phyloP scores from a whole-genome alignment of 352 stramenopile species.

The Phytophthora aleatoria region DNA sequence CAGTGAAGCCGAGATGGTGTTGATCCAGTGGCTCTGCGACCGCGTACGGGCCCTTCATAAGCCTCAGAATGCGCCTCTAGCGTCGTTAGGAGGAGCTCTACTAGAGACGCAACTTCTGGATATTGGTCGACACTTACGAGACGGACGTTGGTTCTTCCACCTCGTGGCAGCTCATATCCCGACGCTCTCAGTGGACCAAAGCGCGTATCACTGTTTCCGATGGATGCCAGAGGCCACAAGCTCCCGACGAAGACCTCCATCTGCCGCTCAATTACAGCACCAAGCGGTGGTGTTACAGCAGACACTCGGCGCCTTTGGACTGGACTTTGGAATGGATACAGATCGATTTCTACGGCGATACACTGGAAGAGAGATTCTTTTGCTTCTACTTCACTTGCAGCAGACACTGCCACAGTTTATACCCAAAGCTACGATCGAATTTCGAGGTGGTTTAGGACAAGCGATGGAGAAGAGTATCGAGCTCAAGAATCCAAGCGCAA shows the following conservation, averaged over 20 bases:
- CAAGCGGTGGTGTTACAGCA: slow-evolving; percentile 65
- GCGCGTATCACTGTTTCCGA: slow-evolving; percentile 76
- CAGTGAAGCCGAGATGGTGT: slow-evolving; percentile 89
- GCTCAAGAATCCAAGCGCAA: slow-evolving; percentile 90
- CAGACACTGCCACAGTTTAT: slow-evolving; percentile 92
- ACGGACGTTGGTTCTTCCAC: slow-evolving; percentile 85
- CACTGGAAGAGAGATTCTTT: slow-evolving; percentile 73
- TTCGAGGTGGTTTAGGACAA: slow-evolving; percentile 85
- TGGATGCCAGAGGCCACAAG: slow-evolving; percentile 29
- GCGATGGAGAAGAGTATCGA: slow-evolving; percentile 93
- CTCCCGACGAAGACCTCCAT: slow-evolving; percentile 30
- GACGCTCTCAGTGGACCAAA: slow-evolving; percentile 64
- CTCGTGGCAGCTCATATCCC: slow-evolving; percentile 89
- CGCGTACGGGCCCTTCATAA: slow-evolving; percentile 44
- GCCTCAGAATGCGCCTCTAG: slow-evolving; percentile 1
- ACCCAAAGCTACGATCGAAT: slow-evolving; percentile 94
- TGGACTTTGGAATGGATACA: slow-evolving; percentile 79
- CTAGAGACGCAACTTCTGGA: slow-evolving; percentile 55
- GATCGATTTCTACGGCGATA: slow-evolving; percentile 57
- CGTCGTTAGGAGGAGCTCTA: slow-evolving; percentile 3
- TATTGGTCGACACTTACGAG: slow-evolving; percentile 60
- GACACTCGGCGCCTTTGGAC: slow-evolving; percentile 63
- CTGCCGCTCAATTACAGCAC: slow-evolving; percentile 48
- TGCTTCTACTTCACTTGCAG: slow-evolving; percentile 91
- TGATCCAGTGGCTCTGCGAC: slow-evolving; percentile 92